These are phyloP conservation scores for Fusarium phyllophilum DNA, from an alignment of 2,329 filamentous ascomycete species.

Conservation along the genomic window DNA sequence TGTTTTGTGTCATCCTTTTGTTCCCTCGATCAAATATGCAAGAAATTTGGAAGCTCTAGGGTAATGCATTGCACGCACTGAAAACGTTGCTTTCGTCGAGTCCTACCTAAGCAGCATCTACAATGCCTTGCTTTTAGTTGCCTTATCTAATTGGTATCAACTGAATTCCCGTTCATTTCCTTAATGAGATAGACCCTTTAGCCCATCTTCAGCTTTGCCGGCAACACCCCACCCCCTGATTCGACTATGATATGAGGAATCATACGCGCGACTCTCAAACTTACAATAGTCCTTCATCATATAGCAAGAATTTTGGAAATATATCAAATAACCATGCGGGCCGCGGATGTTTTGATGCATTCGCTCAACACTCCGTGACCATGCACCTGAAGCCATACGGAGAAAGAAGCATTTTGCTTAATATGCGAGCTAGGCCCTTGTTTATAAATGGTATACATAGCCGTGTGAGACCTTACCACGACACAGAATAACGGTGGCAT, in stretches of 20 bases:
- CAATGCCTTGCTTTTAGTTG: constrained; percentile 14
- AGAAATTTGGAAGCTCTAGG: not conserved
- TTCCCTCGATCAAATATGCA: not conserved
- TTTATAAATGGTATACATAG: constrained; percentile 7
- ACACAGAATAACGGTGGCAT: constrained; percentile 3
- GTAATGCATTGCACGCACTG: not conserved
- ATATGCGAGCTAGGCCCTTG: constrained; percentile 1
- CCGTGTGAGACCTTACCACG: not conserved
- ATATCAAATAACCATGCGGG: not conserved
- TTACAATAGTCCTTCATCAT: not conserved
- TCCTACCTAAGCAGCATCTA: not conserved
- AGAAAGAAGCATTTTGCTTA: not conserved
- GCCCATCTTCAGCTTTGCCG: not conserved
- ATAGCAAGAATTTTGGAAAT: constrained; percentile 1
- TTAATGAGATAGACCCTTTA: not conserved
- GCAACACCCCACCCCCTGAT: constrained; percentile 18
- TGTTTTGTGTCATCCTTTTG: not conserved
- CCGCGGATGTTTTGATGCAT: constrained; percentile 2
- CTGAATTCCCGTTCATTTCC: not conserved
- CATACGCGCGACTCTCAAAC: not conserved
- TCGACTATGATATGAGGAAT: constrained; percentile 4
- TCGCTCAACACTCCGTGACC: constrained; percentile 17
- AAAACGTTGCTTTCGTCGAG: not conserved
- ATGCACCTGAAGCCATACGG: not conserved
- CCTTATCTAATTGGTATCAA: constrained; percentile 29